phyloP scores from a whole-genome alignment of 306 rosid species.

The Chamaecrista fasciculata region DNA sequence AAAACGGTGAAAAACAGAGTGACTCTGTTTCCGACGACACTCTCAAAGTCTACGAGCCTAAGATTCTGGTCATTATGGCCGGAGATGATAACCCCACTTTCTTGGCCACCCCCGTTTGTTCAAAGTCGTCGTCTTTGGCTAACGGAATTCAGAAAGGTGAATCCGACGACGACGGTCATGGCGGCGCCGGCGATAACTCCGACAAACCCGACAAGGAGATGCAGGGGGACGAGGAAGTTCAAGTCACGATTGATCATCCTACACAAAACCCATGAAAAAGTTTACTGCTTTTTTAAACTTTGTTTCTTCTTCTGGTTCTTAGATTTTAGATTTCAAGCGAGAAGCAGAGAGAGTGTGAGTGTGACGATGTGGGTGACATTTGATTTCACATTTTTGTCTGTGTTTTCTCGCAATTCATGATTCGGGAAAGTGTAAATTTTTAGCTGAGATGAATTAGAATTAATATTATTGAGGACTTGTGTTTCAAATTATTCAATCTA shows the following conservation, averaged over 20 bases:
- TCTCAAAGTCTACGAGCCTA: slow-evolving; percentile 55
- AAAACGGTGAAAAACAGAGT: slow-evolving; percentile 37
- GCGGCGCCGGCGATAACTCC: slow-evolving; percentile 18
- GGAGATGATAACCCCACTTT: slow-evolving; percentile 71
- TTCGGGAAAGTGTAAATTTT: slow-evolving; percentile 54
- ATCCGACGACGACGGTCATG: neutral
- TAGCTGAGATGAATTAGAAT: slow-evolving; percentile 34
- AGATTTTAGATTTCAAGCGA: neutral
- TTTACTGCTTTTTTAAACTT: neutral
- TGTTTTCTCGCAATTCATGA: slow-evolving; percentile 18
- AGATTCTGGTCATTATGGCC: slow-evolving; percentile 85
- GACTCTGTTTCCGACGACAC: slow-evolving; percentile 26
- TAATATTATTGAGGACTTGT: slow-evolving; percentile 6
- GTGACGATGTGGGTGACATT: too few species aligned
- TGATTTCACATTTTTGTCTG: neutral
- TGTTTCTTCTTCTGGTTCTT: neutral
- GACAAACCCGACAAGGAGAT: slow-evolving; percentile 39
- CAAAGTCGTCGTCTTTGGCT: slow-evolving; percentile 25
- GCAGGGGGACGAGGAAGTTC: slow-evolving; percentile 3
- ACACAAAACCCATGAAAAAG: slow-evolving; percentile 23
- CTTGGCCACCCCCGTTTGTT: slow-evolving; percentile 68
- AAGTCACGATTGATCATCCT: neutral
- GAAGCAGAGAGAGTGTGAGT: neutral
- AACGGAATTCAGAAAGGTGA: neutral
- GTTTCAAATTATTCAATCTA: slow-evolving; percentile 26